A percentile compares a stretch with the other conserved stretches of the same genome.
Evolutionary conservation across 2,329 filamentous ascomycete species (phyloP).

Genomic region (Coniochaeta ligniaria): DNA sequence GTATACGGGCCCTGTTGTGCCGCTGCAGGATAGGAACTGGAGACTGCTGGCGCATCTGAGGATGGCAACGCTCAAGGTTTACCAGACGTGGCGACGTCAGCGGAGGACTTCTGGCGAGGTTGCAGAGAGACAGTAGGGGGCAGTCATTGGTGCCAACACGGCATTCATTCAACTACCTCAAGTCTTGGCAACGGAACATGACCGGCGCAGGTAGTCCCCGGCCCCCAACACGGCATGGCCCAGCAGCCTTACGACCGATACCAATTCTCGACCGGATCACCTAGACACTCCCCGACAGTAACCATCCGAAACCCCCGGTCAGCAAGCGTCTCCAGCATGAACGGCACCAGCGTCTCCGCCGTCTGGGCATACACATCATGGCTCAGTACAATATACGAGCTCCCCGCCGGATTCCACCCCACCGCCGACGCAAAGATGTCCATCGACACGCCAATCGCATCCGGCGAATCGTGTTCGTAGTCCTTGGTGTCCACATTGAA

Average conservation of each 20-base stretch:
- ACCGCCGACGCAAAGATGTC: slow-evolving; percentile 33
- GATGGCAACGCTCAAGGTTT: no score
- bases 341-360: slow-evolving; percentile 22
- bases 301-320: slow-evolving; percentile 37
- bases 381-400: slow-evolving; percentile 36
- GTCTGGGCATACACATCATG: slow-evolving; percentile 32
- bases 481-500: slow-evolving; percentile 44
- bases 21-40: no score
- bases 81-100: no score
- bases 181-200: no score
- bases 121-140: neutral
- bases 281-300: slow-evolving; percentile 51
- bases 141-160: neutral
- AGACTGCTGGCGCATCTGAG: no score
- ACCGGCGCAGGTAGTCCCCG: no score
- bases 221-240: neutral
- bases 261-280: slow-evolving; percentile 43
- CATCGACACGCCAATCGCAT: slow-evolving; percentile 32
- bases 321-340: slow-evolving; percentile 33
- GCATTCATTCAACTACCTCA: neutral
- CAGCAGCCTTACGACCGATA: slow-evolving; percentile 28
- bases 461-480: slow-evolving; percentile 32
- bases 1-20: no score
- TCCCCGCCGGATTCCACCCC: slow-evolving; percentile 11
- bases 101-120: no score